A percentile compares a stretch with the other conserved stretches of the same genome.
Evolutionary conservation across 495 filamentous ascomycete genomes (phyloP).

Genomic region (Alectoria sarmentosa): DNA sequence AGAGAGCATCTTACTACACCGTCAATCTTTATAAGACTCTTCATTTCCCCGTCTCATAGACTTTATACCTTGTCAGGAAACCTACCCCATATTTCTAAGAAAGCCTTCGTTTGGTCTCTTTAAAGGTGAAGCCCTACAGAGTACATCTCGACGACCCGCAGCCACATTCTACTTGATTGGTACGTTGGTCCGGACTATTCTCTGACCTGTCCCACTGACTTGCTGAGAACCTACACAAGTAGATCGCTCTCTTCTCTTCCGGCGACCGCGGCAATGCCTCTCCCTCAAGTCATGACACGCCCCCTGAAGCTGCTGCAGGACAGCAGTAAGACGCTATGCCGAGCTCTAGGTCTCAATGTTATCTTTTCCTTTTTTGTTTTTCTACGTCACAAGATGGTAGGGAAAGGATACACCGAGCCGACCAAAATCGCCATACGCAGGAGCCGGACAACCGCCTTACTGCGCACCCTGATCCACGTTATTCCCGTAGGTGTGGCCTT

Average conservation of each 20-base stretch:
- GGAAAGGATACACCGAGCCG: constrained; percentile 15
- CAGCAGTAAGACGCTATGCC: background rate
- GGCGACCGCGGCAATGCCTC: background rate
- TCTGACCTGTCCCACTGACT: background rate
- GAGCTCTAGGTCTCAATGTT: constrained; percentile 19
- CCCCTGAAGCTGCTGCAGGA: background rate
- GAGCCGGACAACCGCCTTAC: constrained; percentile 12
- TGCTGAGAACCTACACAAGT: background rate
- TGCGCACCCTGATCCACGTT: constrained; percentile 18
- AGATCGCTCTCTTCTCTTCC: background rate
- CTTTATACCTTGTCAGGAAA: too few species aligned
- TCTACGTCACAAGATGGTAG: constrained; percentile 7
- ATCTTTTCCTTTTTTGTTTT: constrained; percentile 4
- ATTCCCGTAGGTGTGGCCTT: constrained; percentile 18
- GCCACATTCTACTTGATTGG: background rate
- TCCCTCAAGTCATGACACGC: background rate
- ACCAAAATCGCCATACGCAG: constrained; percentile 18
- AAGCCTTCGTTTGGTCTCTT: too few species aligned
- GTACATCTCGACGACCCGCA: too few species aligned
- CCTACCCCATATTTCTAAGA: too few species aligned
- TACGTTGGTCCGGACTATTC: background rate
- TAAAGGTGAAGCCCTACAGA: too few species aligned
- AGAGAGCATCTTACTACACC: too few species aligned
- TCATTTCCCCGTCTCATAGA: too few species aligned
- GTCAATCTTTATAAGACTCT: too few species aligned